Base-by-base conservation (phyloP, 441 rosid genomes). In the Aquilaria agallochum region DNA sequence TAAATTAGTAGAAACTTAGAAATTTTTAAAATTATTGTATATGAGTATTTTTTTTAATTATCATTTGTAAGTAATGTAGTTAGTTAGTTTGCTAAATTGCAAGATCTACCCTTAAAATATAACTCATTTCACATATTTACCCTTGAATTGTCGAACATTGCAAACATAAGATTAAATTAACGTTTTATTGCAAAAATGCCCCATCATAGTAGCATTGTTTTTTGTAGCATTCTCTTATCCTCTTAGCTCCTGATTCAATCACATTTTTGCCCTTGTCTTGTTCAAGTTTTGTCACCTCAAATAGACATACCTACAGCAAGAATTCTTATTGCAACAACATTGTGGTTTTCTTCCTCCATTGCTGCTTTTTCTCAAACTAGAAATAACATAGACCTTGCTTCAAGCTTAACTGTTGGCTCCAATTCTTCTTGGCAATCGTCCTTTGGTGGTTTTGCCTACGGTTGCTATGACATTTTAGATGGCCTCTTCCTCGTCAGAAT, bases 371-470 rank as follows among this genome's bases (percentile, higher is more conserved):
- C 74, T 11, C 77, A 75, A 40, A 60, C 15, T 31, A 40, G 30
- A 40, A 65, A 61, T 48, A 65, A 31, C 30, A 20, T 56, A 14
- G 0, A 4, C 3, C 54, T 60, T 40, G 34, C 55, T 15, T 64
- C 60, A 44, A 33, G 32, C 20, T 50, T 68, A 6, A 56, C 72
- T 48, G 56, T 67, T 20, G 67, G 61, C 9, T 33, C 44, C n/a
- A 14, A 47, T 49, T 60, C 33, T 27, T 58, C 64, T 44, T 64
- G 76, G 73, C 50, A 8, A 50, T 73, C 76, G 2, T 31, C 70
- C 30, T 68, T 64, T 0, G 58, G 67, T 36, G 64, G 68, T 9
- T 73, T 68, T 30, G 70, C 76, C 48, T 68, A 68, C 32, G 73
- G 76, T n/a, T 73, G 68, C 60, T 68, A 63, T 52, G 55, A 9